These are phyloP conservation scores for Phytophthora ohioensis DNA, from an alignment of 352 stramenopile genomes.

Conservation along the genomic window DNA sequence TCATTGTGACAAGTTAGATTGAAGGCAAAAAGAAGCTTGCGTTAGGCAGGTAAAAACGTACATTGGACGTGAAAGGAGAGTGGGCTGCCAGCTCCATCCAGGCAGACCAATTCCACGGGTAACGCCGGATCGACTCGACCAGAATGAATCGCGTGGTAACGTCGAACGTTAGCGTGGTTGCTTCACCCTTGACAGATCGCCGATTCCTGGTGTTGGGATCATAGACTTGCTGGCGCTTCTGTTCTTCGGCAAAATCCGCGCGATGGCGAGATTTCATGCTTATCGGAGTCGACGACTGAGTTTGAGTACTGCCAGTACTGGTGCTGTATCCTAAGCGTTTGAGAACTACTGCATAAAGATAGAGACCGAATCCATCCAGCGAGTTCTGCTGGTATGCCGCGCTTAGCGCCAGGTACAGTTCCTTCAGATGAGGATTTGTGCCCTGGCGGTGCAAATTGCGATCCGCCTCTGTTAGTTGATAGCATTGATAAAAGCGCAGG, in stretches of 20 bases:
- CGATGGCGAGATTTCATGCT: constrained; percentile 46
- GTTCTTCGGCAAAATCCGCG: constrained; percentile 47
- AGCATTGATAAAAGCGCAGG: constrained; percentile 1
- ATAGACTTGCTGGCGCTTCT: constrained; percentile 47
- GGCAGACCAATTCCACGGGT: constrained; percentile 96
- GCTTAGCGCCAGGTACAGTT: constrained; percentile 68
- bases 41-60: constrained; percentile 12
- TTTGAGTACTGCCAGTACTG: constrained; percentile 52
- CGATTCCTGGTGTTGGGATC: constrained; percentile 7
- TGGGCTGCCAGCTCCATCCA: constrained; percentile 95
- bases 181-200: constrained; percentile 25
- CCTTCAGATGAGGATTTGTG: constrained; percentile 76
- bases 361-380: constrained; percentile 82
- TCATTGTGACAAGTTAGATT: constrained; percentile 18
- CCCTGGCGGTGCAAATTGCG: constrained; percentile 51
- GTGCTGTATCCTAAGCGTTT: constrained; percentile 71
- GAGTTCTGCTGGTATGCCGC: constrained; percentile 53
- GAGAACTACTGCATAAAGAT: constrained; percentile 84
- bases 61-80: constrained; percentile 67
- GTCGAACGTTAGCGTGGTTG: constrained; percentile 46
- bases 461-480: constrained; percentile 38
- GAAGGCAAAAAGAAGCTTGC: neutral
- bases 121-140: constrained; percentile 72
- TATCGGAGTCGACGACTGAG: constrained; percentile 45
- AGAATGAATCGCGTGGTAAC: constrained; percentile 75